Evolutionary conservation across 177 flowering plant genomes (phyloP).

Genomic region (Vitis hybrid): DNA sequence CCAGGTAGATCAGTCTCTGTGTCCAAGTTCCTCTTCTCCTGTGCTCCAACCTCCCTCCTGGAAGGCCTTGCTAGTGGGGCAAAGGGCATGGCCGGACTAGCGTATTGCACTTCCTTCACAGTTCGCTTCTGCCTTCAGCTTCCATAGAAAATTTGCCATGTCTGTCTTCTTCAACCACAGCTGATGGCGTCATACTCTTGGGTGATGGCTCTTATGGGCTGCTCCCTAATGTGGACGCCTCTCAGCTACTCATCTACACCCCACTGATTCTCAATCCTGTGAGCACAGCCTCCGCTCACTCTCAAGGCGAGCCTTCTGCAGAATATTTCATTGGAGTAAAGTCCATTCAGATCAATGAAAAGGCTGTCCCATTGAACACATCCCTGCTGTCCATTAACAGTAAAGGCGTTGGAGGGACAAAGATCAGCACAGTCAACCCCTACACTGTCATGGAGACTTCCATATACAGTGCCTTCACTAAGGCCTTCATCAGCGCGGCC

Average conservation of each 20-base stretch:
- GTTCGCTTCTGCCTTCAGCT: conserved; percentile 8
- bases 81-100: conserved; percentile 25
- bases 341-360: too few relatives aligned
- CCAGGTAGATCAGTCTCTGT: background rate
- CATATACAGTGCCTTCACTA: too few relatives aligned
- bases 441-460: background rate
- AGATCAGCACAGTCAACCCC: conserved; percentile 12
- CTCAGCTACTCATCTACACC: too few relatives aligned
- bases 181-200: conserved; percentile 20
- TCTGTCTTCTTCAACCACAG: conserved; percentile 7
- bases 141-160: conserved; percentile 23
- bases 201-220: conserved; percentile 21
- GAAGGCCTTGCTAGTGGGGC: conserved; percentile 29
- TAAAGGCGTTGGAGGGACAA: background rate
- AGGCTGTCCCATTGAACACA: too few relatives aligned
- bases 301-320: too few relatives aligned
- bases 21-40: conserved; percentile 13
- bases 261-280: too few relatives aligned
- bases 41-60: conserved; percentile 12
- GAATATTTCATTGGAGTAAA: too few relatives aligned
- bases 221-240: conserved; percentile 6
- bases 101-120: conserved; percentile 16
- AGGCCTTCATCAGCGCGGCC: too few relatives aligned
- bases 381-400: too few relatives aligned
- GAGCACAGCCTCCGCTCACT: too few relatives aligned